Conservation (phyloP, 2,329 filamentous ascomycete genomes). For the Cryoendolithus antarcticus region DNA sequence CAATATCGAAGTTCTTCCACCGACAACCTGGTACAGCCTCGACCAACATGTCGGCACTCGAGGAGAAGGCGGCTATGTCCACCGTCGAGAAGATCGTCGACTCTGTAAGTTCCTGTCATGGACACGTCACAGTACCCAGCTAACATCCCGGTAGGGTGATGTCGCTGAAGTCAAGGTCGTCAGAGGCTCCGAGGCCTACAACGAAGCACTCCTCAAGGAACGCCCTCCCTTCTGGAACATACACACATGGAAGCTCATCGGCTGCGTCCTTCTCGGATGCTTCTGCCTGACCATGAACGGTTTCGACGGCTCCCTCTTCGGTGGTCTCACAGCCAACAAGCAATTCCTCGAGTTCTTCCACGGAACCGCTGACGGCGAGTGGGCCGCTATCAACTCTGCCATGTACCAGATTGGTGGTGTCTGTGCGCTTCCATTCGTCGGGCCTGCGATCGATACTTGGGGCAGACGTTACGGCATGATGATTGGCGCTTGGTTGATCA, state of each 20-base stretch:
- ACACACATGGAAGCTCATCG: constrained; percentile 13
- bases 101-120: constrained; percentile 2
- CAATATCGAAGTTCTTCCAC: too few species aligned
- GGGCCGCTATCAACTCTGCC: constrained; percentile 32
- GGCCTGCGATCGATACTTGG: constrained; percentile 34
- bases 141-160: constrained; percentile 4
- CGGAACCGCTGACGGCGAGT: constrained; percentile 28
- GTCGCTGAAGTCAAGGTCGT: constrained; percentile 33
- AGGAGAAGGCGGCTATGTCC: constrained; percentile 3
- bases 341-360: constrained; percentile 33
- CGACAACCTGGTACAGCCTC: too few species aligned
- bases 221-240: constrained; percentile 23
- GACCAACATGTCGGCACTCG: constrained; percentile 4
- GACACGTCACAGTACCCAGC: background rate
- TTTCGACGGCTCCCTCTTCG: constrained; percentile 47
- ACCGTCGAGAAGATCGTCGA: constrained; percentile 6
- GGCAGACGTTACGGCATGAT: constrained; percentile 32
- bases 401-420: constrained; percentile 39
- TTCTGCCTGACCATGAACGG: constrained; percentile 35
- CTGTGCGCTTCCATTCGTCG: constrained; percentile 34
- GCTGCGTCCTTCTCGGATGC: constrained; percentile 24
- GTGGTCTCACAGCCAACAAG: constrained; percentile 38
- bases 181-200: constrained; percentile 41
- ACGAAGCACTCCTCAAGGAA: constrained; percentile 44
- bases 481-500: constrained; percentile 55